phyloP scores from a whole-genome alignment of 2,329 filamentous ascomycete genomes.

The Blastomyces gilchristii region DNA sequence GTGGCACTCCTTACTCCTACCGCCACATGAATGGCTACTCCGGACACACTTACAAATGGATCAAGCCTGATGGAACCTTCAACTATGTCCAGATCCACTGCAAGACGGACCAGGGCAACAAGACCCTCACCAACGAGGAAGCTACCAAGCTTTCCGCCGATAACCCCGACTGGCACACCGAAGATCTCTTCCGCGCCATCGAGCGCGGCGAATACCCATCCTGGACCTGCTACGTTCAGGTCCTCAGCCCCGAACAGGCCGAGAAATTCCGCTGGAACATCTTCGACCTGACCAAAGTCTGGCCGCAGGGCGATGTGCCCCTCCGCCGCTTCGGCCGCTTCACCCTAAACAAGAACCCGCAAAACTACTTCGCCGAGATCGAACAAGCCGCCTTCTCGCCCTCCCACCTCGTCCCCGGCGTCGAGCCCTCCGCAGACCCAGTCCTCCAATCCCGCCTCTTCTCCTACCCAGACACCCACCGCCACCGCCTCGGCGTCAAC shows the following conservation, averaged over 20 bases:
- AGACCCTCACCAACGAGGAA: slow-evolving; percentile 50
- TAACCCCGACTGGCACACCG: slow-evolving; percentile 53
- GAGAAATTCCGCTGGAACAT: slow-evolving; percentile 53
- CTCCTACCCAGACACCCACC: slow-evolving; percentile 59
- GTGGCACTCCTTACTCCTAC: slow-evolving; percentile 55
- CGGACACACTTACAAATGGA: slow-evolving; percentile 57
- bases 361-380: slow-evolving; percentile 62
- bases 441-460: slow-evolving; percentile 60
- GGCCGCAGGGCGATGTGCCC: slow-evolving; percentile 55
- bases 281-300: slow-evolving; percentile 61
- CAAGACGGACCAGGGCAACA: slow-evolving; percentile 53
- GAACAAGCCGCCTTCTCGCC: slow-evolving; percentile 62
- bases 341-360: slow-evolving; percentile 53
- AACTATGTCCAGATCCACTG: slow-evolving; percentile 57
- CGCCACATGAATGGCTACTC: slow-evolving; percentile 60
- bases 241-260: slow-evolving; percentile 52
- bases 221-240: slow-evolving; percentile 56
- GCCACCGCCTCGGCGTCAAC: slow-evolving; percentile 54
- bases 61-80: slow-evolving; percentile 55
- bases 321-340: slow-evolving; percentile 51
- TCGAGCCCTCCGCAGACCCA: slow-evolving; percentile 60
- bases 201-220: slow-evolving; percentile 49
- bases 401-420: slow-evolving; percentile 55
- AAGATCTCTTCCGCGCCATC: slow-evolving; percentile 57
- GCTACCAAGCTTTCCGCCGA: slow-evolving; percentile 44